Evolutionary conservation across 1,284 basidiomycete species (phyloP).

Genomic region (Chalciporus sp.): DNA sequence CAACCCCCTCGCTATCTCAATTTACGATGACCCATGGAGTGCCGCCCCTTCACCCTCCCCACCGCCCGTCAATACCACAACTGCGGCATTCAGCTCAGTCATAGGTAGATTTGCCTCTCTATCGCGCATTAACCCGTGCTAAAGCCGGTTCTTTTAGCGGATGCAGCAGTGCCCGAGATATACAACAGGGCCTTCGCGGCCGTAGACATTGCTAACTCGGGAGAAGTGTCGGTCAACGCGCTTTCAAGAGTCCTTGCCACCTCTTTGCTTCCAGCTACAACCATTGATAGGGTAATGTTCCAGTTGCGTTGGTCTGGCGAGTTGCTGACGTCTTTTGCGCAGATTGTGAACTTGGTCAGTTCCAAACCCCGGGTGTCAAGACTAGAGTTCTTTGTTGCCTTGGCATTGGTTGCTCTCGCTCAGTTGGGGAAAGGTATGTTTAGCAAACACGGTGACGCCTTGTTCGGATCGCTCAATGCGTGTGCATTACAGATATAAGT

Average conservation of each 20-base stretch:
- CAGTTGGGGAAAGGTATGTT: slow-evolving; percentile 72
- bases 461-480: slow-evolving; percentile 3
- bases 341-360: slow-evolving; percentile 86
- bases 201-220: slow-evolving; percentile 66
- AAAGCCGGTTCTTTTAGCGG: slow-evolving; percentile 43
- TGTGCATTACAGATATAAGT: slow-evolving; percentile 59
- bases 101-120: slow-evolving; percentile 50
- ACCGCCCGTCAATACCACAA: slow-evolving; percentile 50
- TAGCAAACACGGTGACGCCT: slow-evolving; percentile 4
- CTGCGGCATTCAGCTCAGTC: slow-evolving; percentile 65
- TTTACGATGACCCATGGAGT: slow-evolving; percentile 89
- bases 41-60: slow-evolving; percentile 76
- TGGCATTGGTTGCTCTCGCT: slow-evolving; percentile 85
- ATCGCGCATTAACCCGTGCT: slow-evolving; percentile 5
- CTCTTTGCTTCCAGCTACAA: slow-evolving; percentile 76
- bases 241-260: slow-evolving; percentile 78
- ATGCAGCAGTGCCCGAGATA: slow-evolving; percentile 77
- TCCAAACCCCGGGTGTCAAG: slow-evolving; percentile 76
- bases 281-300: slow-evolving; percentile 73
- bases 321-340: slow-evolving; percentile 14
- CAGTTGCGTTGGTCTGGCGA: not conserved
- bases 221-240: slow-evolving; percentile 79
- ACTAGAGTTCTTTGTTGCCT: slow-evolving; percentile 85
- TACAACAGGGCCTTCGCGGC: slow-evolving; percentile 75
- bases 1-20: slow-evolving; percentile 73